phyloP scores from a whole-genome alignment of 2,329 filamentous ascomycete species.

The Pestalotiopsis sp. region DNA sequence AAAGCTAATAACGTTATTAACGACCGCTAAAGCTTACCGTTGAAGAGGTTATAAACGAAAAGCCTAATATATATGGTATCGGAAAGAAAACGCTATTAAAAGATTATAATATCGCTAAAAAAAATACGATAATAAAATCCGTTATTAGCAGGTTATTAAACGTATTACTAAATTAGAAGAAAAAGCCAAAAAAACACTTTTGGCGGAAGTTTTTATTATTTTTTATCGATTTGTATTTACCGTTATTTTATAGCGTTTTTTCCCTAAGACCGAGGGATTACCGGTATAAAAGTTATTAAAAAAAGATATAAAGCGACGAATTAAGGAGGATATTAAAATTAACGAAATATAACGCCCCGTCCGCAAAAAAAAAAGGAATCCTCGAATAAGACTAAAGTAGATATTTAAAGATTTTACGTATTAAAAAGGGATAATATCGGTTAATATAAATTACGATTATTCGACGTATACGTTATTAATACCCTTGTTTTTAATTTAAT shows the following conservation, averaged over 20 bases:
- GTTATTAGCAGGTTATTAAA: background rate
- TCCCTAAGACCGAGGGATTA: background rate
- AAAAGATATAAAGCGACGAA: background rate
- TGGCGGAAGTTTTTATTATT: too few relatives aligned
- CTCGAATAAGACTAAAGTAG: background rate
- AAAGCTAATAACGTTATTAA: background rate
- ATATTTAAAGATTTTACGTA: background rate
- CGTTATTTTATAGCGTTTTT: too few relatives aligned
- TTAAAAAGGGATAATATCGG: background rate
- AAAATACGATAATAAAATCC: constrained; percentile 1
- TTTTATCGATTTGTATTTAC: too few relatives aligned
- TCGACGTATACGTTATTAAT: background rate
- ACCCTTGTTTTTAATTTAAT: background rate
- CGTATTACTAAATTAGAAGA: background rate
- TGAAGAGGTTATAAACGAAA: background rate
- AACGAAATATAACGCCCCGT: background rate
- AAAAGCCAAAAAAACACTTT: background rate
- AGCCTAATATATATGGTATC: background rate
- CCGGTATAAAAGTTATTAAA: background rate
- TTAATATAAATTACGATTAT: background rate
- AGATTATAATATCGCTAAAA: background rate
- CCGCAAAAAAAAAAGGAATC: background rate
- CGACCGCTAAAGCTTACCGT: background rate
- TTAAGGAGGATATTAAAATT: background rate
- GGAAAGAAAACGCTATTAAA: background rate